Base-by-base conservation (phyloP, 805 yeast species). In the Monosporozyma aquatica region DNA sequence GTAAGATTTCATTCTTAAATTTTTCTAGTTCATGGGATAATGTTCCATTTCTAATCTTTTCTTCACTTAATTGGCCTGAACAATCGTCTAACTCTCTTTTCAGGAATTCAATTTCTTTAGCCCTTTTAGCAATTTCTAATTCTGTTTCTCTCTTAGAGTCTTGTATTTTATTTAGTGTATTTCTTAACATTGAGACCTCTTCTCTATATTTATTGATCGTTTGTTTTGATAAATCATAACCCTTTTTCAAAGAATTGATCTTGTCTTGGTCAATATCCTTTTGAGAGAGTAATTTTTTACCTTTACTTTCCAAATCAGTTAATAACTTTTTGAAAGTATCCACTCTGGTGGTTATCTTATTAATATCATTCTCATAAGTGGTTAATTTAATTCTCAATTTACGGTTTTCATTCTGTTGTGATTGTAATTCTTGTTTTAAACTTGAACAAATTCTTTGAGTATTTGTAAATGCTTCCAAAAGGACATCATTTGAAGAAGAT, bases 21-120 rank as follows among this genome's bases (percentile, higher is more conserved):
- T 40, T 39, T 7, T 40, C 35, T 45, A 52, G 32, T 33, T 58
- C 58, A 20, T 52, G 49, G 5, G 54, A 22, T 6, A 59, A 39
- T 1, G 55, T 47, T 26, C 49, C 46, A 37, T 53, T 65, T 41
- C 61, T 67, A 10, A 70, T 56, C 42, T 68, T 71, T 47, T 72
- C 75, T 42, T 71, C 76, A 7, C 72, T 68, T 32, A 72, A 55
- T 37, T 68, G 61, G 1, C 75, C 74, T 8, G 74, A 64, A 20
- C 67, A 58, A 43, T 70, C 70, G 52, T 71, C 69, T 5, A 69
- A 47, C 40, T 63, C 68, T 28, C 58, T 45, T 43, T 60, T 64
- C 26, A 69, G 48, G 22, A 56, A 52, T 14, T 55, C 56, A 14
- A 69, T 61, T 17, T 68, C 70, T 42, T 59, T 63, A 22, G 47